Evolutionary conservation across 2,329 filamentous ascomycete genomes (phyloP), one percentile per base, ranked within the genome.

Genomic region (Colletotrichum lini): DNA sequence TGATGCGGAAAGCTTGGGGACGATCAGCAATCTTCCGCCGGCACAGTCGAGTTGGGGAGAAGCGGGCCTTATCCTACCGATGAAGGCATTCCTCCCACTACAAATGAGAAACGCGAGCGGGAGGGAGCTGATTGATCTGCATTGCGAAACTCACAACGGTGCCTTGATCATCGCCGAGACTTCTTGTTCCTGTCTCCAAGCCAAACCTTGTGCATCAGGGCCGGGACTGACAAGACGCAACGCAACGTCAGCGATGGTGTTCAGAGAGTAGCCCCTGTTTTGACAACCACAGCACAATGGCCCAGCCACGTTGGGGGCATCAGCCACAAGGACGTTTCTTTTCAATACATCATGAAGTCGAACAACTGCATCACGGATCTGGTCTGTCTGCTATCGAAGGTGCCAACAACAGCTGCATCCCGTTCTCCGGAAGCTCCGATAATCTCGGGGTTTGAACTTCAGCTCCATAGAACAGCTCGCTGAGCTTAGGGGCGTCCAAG

Each of bases 101-200:
- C 18, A 18, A 40, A 26, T 10, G n/a, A 38, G 21, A 30, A 49
- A 42, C n/a, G 59, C 26, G 35, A 62, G 59, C 35, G 35, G 59
- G 35, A 42, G 35, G 59, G 35, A 50, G 30, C 44, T 35, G 45
- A 30, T 62, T n/a, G 45, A 30, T 62, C 35, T 18, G n/a, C 44
- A 26, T 49, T 49, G 26, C 26, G 57, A 35, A 47, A 62, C 15
- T 35, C 47, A 42, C 47, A 52, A 35, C 21, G 21, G 42, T 50
- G 30, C 59, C 16, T 62, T 62, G 59, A 62, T 52, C 59, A 21
- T 40, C 35, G n/a, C 47, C 26, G 35, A 42, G 59, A 49, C n/a
- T 23, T 52, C 59, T 42, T 52, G 30, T 52, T 52, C 59, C 58
- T 61, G 45, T 59, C 57, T 45, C 21, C 42, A 23, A 47, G 57